Base-by-base conservation (phyloP, 257 asterid genomes). In the Primulina tabacum region DNA sequence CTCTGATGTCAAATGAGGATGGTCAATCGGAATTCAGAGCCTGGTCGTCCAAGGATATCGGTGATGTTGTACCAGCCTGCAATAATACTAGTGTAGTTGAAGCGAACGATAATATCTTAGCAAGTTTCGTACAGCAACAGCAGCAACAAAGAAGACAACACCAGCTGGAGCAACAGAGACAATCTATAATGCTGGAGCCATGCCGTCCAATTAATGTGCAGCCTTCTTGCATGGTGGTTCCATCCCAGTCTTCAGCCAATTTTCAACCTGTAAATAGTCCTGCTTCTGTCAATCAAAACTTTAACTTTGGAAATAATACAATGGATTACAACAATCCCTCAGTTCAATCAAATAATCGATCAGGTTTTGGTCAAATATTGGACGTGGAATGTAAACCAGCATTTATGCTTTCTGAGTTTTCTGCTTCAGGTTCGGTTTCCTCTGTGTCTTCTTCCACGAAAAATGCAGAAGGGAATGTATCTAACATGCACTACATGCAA, bases 151-250 rank as follows among this genome's bases (percentile, higher is more conserved):
- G 57, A 50, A 50, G 21, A 16, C 57, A 50, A 6, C 57, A 50
- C 57, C 21, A 50, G 57, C 57, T 50, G 8, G 57, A 50, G 33
- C 80, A 52, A 35, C 86, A 82, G 69, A 87, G 79, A 68, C 88
- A 80, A 65, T 67, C 83, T 34, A 33, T 60, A 37, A 47, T 81
- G 18, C 65, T 59, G 18, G 92, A 82, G 53, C 72, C 87, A 12
- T 71, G 61, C 60, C 81, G 82, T 62, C 40, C 81, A 33, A 77
- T 85, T 64, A 89, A 82, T 73, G 97, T 86, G 69, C 88, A 77
- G 66, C 93, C 97, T 73, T 90, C 97, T 75, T 86, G 93, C 78
- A 72, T 90, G 75, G 95, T 86, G 68, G 87, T 83, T 72, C 95
- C 96, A 2, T 85, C 88, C 71, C 90, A 78, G 74, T 78, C 86